Conservation (phyloP, 2,329 filamentous ascomycete species). For the Torrubiella hemipterigena region DNA sequence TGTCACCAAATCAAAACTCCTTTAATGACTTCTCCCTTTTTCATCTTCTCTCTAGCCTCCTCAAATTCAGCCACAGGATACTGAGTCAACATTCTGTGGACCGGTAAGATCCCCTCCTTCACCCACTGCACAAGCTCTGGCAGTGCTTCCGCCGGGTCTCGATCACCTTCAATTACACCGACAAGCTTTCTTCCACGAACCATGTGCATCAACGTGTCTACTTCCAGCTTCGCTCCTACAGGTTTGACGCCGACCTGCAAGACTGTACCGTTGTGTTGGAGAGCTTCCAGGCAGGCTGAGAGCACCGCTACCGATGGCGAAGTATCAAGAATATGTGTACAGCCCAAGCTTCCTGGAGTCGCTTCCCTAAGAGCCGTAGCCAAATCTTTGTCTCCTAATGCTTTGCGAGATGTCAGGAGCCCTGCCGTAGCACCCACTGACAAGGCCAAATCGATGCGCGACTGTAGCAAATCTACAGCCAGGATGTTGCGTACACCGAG, state of each 20-base stretch:
- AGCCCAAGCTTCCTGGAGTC: constrained; percentile 1
- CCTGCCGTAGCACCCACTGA: background rate
- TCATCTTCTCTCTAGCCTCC: constrained; percentile 2
- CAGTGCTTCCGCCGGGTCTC: background rate
- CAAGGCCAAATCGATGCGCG: background rate
- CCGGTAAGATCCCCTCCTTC: constrained; percentile 2
- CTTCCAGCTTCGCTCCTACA: constrained; percentile 1
- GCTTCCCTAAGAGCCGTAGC: background rate
- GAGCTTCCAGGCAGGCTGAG: background rate
- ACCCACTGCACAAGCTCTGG: constrained; percentile 2
- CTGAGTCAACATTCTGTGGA: constrained; percentile 1
- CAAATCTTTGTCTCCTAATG: background rate
- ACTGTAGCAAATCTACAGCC: constrained; percentile 1
- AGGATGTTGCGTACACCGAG: constrained; percentile 3
- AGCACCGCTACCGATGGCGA: constrained; percentile 1
- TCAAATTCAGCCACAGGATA: background rate
- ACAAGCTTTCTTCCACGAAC: constrained; percentile 2
- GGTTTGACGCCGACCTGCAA: constrained; percentile 4
- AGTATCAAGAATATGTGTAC: constrained; percentile 2
- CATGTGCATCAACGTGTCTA: constrained; percentile 1
- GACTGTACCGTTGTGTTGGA: constrained; percentile 1
- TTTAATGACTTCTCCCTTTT: constrained; percentile 3
- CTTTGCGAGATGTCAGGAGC: background rate
- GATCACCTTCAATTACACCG: constrained; percentile 2
- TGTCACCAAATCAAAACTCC: constrained; percentile 2